Evolutionary conservation across 805 yeast genomes (phyloP).

Genomic region (Yamadazyma akitaensis): DNA sequence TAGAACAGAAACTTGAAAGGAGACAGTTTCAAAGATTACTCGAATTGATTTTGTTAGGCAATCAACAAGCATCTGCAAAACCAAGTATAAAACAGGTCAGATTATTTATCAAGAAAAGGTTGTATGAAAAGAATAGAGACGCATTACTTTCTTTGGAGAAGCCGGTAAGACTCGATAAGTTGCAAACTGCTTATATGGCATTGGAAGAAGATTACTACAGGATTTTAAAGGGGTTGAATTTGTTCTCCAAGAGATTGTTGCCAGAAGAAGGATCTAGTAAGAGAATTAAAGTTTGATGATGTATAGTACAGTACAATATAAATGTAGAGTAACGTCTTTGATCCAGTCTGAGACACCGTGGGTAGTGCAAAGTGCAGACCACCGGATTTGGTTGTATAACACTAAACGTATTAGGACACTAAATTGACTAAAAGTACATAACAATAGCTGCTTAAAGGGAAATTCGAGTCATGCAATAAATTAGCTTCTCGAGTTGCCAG

Average conservation of each 20-base stretch:
- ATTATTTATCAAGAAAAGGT: constrained; percentile 65
- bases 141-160: constrained; percentile 64
- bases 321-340: too few species aligned
- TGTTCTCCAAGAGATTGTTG: constrained; percentile 1
- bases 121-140: constrained; percentile 77
- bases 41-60: constrained; percentile 67
- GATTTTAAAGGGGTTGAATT: constrained; percentile 39
- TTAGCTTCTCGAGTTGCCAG: too few species aligned
- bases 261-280: neutral
- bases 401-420: too few species aligned
- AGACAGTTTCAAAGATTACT: constrained; percentile 75
- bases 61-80: constrained; percentile 23
- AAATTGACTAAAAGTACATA: neutral
- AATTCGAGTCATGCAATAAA: too few species aligned
- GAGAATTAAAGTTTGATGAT: constrained; percentile 7
- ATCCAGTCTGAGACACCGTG: too few species aligned
- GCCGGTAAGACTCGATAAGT: constrained; percentile 62
- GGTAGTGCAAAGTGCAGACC: too few species aligned
- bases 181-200: constrained; percentile 69
- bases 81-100: constrained; percentile 42
- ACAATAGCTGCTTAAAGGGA: neutral
- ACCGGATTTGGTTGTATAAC: too few species aligned
- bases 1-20: constrained; percentile 57
- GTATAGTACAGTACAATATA: constrained; percentile 6
- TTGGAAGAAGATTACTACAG: constrained; percentile 70